These are phyloP conservation scores for Scedosporium apiospermum DNA, from an alignment of 2,329 filamentous ascomycete species.

Conservation along the genomic window DNA sequence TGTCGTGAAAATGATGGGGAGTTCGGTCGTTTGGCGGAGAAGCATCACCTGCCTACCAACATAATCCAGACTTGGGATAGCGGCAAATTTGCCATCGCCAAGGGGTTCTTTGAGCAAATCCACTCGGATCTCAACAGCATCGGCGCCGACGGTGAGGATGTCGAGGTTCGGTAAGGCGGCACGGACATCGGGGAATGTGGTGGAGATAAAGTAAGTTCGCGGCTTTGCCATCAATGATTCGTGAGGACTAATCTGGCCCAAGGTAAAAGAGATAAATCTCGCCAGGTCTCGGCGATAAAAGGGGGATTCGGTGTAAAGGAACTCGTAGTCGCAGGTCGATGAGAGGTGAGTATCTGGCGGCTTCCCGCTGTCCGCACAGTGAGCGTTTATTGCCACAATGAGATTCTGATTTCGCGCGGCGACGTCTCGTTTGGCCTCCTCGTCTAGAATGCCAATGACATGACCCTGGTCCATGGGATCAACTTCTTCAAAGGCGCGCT, in stretches of 20 bases:
- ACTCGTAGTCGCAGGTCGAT: constrained; percentile 71
- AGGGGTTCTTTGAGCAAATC: constrained; percentile 69
- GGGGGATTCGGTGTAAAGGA: constrained; percentile 65
- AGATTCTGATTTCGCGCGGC: constrained; percentile 46
- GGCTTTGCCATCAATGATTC: constrained; percentile 68
- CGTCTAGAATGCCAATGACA: constrained; percentile 57
- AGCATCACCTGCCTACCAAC: constrained; percentile 82
- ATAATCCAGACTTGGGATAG: constrained; percentile 70
- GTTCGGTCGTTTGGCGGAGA: constrained; percentile 70
- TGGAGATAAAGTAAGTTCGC: constrained; percentile 77
- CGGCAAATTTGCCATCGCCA: constrained; percentile 48
- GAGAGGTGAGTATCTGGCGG: constrained; percentile 58
- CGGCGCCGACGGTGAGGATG: constrained; percentile 77
- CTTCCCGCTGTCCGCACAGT: constrained; percentile 63
- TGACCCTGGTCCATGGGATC: constrained; percentile 48
- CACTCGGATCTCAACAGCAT: constrained; percentile 77
- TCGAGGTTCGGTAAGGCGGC: constrained; percentile 77
- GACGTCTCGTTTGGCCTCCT: constrained; percentile 47
- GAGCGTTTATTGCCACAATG: constrained; percentile 64
- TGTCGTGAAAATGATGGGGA: constrained; percentile 86
- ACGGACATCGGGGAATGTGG: constrained; percentile 78
- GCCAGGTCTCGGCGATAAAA: constrained; percentile 69
- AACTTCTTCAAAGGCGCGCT: constrained; percentile 19
- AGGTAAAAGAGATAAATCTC: constrained; percentile 67
- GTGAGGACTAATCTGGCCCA: constrained; percentile 72